Evolutionary conservation across 179 eudicot genomes (phyloP).

Genomic region (Amaranthus tricolor): DNA sequence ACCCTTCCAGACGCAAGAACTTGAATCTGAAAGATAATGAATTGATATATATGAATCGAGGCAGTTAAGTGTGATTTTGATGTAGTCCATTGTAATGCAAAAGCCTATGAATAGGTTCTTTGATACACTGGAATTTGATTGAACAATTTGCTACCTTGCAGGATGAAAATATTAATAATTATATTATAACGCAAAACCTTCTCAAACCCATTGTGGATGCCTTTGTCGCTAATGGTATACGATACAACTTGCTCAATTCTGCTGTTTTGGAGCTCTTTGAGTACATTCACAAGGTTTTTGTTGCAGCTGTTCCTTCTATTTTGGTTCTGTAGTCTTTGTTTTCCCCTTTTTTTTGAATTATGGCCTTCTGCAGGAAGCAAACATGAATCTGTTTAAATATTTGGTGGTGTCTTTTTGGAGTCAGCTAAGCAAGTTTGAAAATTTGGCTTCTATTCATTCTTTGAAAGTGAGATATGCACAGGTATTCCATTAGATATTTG

Average conservation of each 20-base stretch:
- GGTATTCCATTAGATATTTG: conserved; percentile 38
- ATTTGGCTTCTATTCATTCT: conserved; percentile 49
- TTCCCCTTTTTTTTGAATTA: not conserved
- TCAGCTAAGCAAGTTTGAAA: conserved; percentile 67
- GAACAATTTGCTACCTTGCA: conserved; percentile 35
- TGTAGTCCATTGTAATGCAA: not conserved
- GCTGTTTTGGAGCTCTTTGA: conserved; percentile 89
- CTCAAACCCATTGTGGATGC: conserved; percentile 84
- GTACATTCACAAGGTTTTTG: conserved; percentile 65
- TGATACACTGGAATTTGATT: not conserved
- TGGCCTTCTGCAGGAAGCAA: conserved; percentile 52
- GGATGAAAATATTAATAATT: conserved; percentile 85
- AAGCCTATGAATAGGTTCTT: not conserved
- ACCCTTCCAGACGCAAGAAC: not conserved
- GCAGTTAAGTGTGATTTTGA: not conserved
- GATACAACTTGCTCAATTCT: conserved; percentile 82
- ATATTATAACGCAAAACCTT: conserved; percentile 72
- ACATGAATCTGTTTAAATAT: conserved; percentile 71
- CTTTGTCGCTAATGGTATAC: conserved; percentile 78
- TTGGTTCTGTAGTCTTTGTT: not conserved
- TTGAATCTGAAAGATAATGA: not conserved
- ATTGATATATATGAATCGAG: not conserved
- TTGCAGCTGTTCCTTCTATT: conserved; percentile 3
- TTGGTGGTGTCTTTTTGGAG: conserved; percentile 81
- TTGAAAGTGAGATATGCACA: conserved; percentile 86